A percentile compares a stretch with the other conserved stretches of the same genome.
These are phyloP conservation scores for Lyophyllum shimeji DNA, from an alignment of 768 basidiomycete genomes.

Conservation along the genomic window DNA sequence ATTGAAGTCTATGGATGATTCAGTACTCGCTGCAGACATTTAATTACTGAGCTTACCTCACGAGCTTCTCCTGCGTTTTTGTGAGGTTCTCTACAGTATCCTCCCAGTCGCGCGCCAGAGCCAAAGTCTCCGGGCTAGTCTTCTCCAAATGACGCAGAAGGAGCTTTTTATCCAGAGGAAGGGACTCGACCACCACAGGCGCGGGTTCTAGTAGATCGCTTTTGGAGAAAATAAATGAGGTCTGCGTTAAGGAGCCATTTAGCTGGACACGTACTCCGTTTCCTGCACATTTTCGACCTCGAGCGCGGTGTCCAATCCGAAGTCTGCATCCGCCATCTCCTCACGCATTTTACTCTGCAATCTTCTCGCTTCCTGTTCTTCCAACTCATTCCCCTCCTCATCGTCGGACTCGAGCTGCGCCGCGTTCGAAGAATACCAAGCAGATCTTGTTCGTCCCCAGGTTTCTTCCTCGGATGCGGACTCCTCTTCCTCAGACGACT, in stretches of 20 bases:
- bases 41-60: conserved; percentile 40
- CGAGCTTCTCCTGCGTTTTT: conserved; percentile 52
- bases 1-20: conserved; percentile 41
- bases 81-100: conserved; percentile 58
- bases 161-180: conserved; percentile 57
- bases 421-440: conserved; percentile 88
- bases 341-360: conserved; percentile 77
- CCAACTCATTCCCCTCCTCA: conserved; percentile 85
- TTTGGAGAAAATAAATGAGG: neutral
- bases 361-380: conserved; percentile 83
- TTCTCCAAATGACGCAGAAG: conserved; percentile 71
- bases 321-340: conserved; percentile 75
- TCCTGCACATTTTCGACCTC: conserved; percentile 34
- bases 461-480: conserved; percentile 55
- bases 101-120: conserved; percentile 83
- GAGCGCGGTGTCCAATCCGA: conserved; percentile 69
- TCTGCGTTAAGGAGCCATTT: neutral
- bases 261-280: conserved; percentile 29
- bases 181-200: conserved; percentile 30
- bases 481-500: conserved; percentile 29
- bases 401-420: conserved; percentile 79
- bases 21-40: neutral
- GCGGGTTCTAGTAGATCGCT: conserved; percentile 40
- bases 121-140: conserved; percentile 74
- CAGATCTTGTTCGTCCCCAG: conserved; percentile 80